phyloP scores from a whole-genome alignment of 1,284 basidiomycete genomes.

The Ustilago loliicola region DNA sequence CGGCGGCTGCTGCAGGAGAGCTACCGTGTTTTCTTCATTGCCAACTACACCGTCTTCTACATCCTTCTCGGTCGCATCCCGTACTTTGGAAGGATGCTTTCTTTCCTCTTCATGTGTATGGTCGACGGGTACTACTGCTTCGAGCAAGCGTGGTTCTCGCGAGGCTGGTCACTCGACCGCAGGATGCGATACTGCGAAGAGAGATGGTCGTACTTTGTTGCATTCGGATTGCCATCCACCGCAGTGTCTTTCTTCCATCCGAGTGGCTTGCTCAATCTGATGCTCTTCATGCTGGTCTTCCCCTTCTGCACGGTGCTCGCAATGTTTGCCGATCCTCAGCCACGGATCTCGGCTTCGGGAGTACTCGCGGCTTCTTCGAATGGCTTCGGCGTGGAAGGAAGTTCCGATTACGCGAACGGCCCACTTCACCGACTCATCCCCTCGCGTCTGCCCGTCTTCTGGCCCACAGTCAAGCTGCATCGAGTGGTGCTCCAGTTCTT shows the following conservation, averaged over 20 bases:
- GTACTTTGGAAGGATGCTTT: slow-evolving; percentile 54
- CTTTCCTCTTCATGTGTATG: slow-evolving; percentile 66
- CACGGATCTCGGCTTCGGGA: slow-evolving; percentile 49
- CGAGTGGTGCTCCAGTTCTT: slow-evolving; percentile 29
- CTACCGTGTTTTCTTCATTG: slow-evolving; percentile 60
- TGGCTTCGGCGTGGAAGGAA: slow-evolving; percentile 18
- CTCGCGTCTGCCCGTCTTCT: slow-evolving; percentile 65
- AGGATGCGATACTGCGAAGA: slow-evolving; percentile 68
- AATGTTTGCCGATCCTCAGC: slow-evolving; percentile 65
- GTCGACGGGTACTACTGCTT: slow-evolving; percentile 70
- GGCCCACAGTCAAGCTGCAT: slow-evolving; percentile 62
- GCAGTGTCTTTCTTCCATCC: slow-evolving; percentile 69
- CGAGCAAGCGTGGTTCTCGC: slow-evolving; percentile 66
- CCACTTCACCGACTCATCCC: slow-evolving; percentile 59
- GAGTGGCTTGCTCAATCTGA: slow-evolving; percentile 66
- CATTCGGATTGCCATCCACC: slow-evolving; percentile 68
- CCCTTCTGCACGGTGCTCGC: slow-evolving; percentile 68
- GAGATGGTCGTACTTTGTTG: slow-evolving; percentile 68
- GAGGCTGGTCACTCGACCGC: slow-evolving; percentile 57
- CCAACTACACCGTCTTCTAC: slow-evolving; percentile 62
- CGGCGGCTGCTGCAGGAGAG: slow-evolving; percentile 57
- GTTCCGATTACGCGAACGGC: slow-evolving; percentile 27
- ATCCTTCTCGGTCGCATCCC: slow-evolving; percentile 58
- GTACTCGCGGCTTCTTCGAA: slow-evolving; percentile 38
- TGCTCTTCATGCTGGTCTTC: slow-evolving; percentile 69